phyloP scores from a whole-genome alignment of 202 grass and related monocot genomes.

The Carex arenaria region DNA sequence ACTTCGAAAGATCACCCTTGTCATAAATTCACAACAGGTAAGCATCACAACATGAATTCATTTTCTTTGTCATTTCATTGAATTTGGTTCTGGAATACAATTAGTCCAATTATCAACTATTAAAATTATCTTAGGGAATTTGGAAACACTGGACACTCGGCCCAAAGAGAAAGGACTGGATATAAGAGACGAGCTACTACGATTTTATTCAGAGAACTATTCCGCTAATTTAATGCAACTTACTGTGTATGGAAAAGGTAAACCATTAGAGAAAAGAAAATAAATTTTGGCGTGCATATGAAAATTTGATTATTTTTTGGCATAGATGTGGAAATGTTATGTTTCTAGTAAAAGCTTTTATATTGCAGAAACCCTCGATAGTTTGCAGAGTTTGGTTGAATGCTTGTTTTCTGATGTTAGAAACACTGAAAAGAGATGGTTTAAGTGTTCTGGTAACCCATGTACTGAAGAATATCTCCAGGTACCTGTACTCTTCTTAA shows the following conservation, averaged over 20 bases:
- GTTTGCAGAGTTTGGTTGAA: conserved; percentile 57
- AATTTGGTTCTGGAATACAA: conserved; percentile 16
- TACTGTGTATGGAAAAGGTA: conserved; percentile 78
- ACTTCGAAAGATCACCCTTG: conserved; percentile 85
- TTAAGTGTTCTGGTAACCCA: conserved; percentile 58
- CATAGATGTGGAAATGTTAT: background rate
- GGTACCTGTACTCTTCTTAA: conserved; percentile 25
- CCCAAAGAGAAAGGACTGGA: conserved; percentile 75
- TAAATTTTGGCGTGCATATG: background rate
- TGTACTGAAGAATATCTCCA: conserved; percentile 55
- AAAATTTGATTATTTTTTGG: background rate
- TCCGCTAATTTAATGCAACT: conserved; percentile 88
- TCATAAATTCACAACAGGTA: conserved; percentile 92
- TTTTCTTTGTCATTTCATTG: conserved; percentile 14
- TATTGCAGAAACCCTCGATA: conserved; percentile 63
- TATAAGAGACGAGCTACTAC: conserved; percentile 71
- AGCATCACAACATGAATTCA: background rate
- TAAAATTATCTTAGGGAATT: conserved; percentile 55
- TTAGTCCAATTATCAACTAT: conserved; percentile 1
- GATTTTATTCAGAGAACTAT: conserved; percentile 80
- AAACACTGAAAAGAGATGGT: conserved; percentile 39
- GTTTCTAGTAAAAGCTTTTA: conserved; percentile 28
- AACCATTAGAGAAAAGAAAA: background rate
- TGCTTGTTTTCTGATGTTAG: conserved; percentile 44
- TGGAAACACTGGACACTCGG: conserved; percentile 82